phyloP scores from a whole-genome alignment of 345 rosid species.

The Hibiscus tridactylites region DNA sequence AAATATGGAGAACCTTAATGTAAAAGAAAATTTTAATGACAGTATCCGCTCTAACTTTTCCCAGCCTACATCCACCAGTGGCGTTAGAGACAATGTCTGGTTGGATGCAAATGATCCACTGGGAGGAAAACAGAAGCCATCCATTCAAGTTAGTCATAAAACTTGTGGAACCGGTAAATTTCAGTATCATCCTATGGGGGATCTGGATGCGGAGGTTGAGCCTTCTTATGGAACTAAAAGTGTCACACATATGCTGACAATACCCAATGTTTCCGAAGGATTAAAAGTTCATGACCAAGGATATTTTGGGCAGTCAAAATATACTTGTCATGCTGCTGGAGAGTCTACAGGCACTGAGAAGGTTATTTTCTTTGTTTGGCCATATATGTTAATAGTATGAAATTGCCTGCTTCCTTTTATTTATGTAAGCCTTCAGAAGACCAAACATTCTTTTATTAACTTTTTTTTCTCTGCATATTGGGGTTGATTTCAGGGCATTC shows the following conservation, averaged over 20 bases:
- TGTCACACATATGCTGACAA: constrained; percentile 33
- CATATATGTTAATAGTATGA: background rate
- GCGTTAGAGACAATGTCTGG: constrained; percentile 34
- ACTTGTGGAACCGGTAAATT: constrained; percentile 51
- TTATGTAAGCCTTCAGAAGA: background rate
- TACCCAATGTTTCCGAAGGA: constrained; percentile 25
- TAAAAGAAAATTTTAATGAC: constrained; percentile 29
- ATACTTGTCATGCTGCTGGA: constrained; percentile 32
- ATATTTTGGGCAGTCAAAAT: background rate
- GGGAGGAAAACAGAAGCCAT: constrained; percentile 41
- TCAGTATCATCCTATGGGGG: constrained; percentile 97
- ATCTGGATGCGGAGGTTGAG: constrained; percentile 49
- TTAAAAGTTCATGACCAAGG: background rate
- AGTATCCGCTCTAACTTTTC: constrained; percentile 25
- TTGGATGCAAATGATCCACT: constrained; percentile 36
- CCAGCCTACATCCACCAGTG: constrained; percentile 22
- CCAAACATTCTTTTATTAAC: constrained; percentile 3
- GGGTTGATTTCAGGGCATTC: constrained; percentile 31
- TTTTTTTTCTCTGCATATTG: constrained; percentile 7
- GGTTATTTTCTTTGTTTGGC: constrained; percentile 26
- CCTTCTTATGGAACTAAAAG: constrained; percentile 22
- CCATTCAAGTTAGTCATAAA: constrained; percentile 32
- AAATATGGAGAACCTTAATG: constrained; percentile 23
- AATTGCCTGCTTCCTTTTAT: background rate
- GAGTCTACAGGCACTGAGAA: constrained; percentile 34